These are phyloP conservation scores for Phytophthora sansomeana DNA, from an alignment of 352 stramenopile species.

Conservation along the genomic window DNA sequence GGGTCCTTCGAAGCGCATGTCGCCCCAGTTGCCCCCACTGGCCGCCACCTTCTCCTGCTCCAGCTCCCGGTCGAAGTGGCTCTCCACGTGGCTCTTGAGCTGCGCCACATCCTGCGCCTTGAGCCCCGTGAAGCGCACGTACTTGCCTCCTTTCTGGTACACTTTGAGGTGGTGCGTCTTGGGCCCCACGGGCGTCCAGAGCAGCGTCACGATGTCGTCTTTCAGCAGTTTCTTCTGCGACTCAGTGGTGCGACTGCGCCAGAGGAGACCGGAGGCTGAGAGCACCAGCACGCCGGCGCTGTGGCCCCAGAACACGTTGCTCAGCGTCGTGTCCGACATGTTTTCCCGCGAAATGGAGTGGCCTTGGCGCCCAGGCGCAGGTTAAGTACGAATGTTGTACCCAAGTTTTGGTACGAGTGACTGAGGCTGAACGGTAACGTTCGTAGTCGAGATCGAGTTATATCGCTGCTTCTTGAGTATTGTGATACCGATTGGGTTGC, in stretches of 20 bases:
- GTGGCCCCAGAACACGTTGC: slow-evolving; percentile 90
- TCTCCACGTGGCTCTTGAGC: slow-evolving; percentile 76
- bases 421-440: neutral
- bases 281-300: slow-evolving; percentile 85
- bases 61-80: slow-evolving; percentile 89
- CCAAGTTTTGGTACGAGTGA: neutral
- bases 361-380: neutral
- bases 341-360: neutral
- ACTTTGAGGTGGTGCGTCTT: slow-evolving; percentile 89
- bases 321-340: slow-evolving; percentile 82
- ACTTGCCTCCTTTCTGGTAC: slow-evolving; percentile 86
- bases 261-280: slow-evolving; percentile 74
- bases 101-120: slow-evolving; percentile 70
- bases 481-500: too few relatives aligned
- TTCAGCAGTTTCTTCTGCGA: slow-evolving; percentile 88
- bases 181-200: slow-evolving; percentile 82
- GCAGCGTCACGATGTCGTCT: slow-evolving; percentile 87
- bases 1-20: slow-evolving; percentile 93
- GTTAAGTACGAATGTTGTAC: neutral
- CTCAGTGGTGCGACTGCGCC: slow-evolving; percentile 80
- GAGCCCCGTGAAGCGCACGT: slow-evolving; percentile 86
- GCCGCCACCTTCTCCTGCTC: slow-evolving; percentile 91
- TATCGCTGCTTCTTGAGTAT: too few relatives aligned
- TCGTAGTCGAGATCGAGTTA: too few relatives aligned
- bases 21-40: slow-evolving; percentile 93